Evolutionary conservation across 2,329 filamentous ascomycete species (phyloP).

Genomic region (Ophiocordyceps robertsii): DNA sequence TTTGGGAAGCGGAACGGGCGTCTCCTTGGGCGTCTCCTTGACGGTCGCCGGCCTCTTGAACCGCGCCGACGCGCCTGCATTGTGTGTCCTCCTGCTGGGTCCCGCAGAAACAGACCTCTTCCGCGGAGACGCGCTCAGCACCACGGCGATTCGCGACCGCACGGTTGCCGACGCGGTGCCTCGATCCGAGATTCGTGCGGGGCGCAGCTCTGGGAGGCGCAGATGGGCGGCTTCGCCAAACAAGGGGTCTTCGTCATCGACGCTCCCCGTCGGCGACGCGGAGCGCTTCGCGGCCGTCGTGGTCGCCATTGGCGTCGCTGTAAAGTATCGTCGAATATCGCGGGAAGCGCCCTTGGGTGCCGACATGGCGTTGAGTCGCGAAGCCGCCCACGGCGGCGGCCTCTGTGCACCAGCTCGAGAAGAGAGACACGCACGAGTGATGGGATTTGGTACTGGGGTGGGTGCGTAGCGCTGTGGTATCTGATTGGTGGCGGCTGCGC

Average conservation of each 20-base stretch:
- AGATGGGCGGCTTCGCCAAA: background rate
- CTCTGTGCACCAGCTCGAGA: too few relatives aligned
- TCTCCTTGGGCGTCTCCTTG: constrained; percentile 6
- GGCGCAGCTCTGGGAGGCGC: constrained; percentile 1
- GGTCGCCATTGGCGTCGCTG: background rate
- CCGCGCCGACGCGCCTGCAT: constrained; percentile 8
- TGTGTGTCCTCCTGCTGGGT: constrained; percentile 1
- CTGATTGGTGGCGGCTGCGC: too few relatives aligned
- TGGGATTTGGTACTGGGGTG: too few relatives aligned
- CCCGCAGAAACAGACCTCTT: constrained; percentile 1
- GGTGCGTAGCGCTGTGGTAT: too few relatives aligned
- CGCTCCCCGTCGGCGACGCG: constrained; percentile 2
- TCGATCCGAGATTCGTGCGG: background rate
- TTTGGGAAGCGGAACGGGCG: constrained; percentile 4
- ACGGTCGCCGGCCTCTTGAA: background rate
- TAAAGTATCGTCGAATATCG: constrained; percentile 2
- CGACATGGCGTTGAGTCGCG: background rate
- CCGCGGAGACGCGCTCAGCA: constrained; percentile 8
- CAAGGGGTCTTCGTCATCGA: constrained; percentile 10
- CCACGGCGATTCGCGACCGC: constrained; percentile 7
- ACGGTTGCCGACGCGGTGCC: background rate
- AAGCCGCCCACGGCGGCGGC: background rate
- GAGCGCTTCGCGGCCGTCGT: background rate
- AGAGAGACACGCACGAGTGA: too few relatives aligned
- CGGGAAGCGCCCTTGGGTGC: background rate